phyloP scores from a whole-genome alignment of 1,284 basidiomycete genomes.

The Dichomitus squalens region DNA sequence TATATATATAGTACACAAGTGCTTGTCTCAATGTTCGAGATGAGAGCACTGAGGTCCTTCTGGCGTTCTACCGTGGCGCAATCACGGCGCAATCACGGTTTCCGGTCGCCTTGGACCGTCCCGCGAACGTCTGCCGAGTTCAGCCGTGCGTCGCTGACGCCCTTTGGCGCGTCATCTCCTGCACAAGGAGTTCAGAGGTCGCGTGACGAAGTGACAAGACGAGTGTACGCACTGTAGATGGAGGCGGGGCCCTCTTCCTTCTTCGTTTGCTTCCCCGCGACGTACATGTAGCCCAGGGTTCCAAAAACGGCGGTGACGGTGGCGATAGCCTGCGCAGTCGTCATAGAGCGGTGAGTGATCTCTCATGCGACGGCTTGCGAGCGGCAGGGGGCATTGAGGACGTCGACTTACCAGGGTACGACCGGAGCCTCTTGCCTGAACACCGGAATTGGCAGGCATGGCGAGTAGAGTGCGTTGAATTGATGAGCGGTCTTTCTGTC shows the following conservation, averaged over 20 bases:
- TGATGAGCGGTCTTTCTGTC: no score
- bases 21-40: no score
- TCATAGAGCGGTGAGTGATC: background rate
- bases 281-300: slow-evolving; percentile 33
- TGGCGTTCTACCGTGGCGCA: no score
- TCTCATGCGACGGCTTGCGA: no score
- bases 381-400: background rate
- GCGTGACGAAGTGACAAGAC: background rate
- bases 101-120: slow-evolving; percentile 24
- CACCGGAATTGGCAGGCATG: background rate
- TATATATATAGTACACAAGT: no score
- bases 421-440: slow-evolving; percentile 17
- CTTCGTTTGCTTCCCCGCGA: slow-evolving; percentile 32
- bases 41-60: no score
- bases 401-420: slow-evolving; percentile 14
- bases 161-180: slow-evolving; percentile 8
- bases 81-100: no score
- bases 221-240: slow-evolving; percentile 30
- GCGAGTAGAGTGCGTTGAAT: no score
- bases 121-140: slow-evolving; percentile 22
- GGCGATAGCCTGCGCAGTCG: slow-evolving; percentile 23
- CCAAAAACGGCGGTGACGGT: slow-evolving; percentile 28
- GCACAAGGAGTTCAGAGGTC: background rate
- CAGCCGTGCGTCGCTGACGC: slow-evolving; percentile 15
- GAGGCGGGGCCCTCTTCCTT: slow-evolving; percentile 27